Conservation (phyloP, 768 basidiomycete genomes). For the Pisolithus sp. region DNA sequence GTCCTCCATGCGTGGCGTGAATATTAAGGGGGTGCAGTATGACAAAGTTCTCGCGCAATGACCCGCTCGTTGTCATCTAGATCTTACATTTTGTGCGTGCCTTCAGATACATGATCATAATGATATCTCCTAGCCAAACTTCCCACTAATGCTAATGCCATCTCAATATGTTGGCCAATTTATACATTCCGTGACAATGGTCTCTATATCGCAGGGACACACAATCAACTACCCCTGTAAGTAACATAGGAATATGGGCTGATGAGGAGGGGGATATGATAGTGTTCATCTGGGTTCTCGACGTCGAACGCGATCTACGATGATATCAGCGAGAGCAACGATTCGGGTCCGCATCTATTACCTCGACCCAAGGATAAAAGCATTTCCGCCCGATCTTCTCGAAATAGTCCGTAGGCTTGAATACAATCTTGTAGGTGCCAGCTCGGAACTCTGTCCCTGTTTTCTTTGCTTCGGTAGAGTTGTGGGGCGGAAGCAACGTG, state of each 20-base stretch:
- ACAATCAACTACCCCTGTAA: slow-evolving; percentile 74
- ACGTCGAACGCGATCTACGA: slow-evolving; percentile 73
- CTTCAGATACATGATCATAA: neutral
- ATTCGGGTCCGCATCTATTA: slow-evolving; percentile 24
- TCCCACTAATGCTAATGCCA: slow-evolving; percentile 3
- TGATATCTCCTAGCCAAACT: neutral
- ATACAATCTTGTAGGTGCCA: slow-evolving; percentile 72
- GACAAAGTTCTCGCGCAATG: slow-evolving; percentile 60
- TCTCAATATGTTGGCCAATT: slow-evolving; percentile 3
- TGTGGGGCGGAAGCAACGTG: slow-evolving; percentile 56
- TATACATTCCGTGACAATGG: neutral
- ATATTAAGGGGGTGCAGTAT: slow-evolving; percentile 73
- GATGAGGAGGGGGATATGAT: slow-evolving; percentile 88
- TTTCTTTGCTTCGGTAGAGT: slow-evolving; percentile 38
- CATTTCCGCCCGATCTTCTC: slow-evolving; percentile 52
- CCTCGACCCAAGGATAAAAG: slow-evolving; percentile 92
- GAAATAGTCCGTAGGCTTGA: slow-evolving; percentile 82
- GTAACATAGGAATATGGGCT: slow-evolving; percentile 91
- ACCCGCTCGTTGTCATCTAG: slow-evolving; percentile 12
- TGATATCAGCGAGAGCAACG: slow-evolving; percentile 5
- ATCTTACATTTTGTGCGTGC: neutral
- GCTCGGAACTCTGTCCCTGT: slow-evolving; percentile 41
- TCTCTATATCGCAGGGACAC: neutral
- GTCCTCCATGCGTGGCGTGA: slow-evolving; percentile 75
- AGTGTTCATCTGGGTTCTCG: slow-evolving; percentile 68